Conservation (phyloP, 352 stramenopile genomes). For the Phytophthora tentaculata region DNA sequence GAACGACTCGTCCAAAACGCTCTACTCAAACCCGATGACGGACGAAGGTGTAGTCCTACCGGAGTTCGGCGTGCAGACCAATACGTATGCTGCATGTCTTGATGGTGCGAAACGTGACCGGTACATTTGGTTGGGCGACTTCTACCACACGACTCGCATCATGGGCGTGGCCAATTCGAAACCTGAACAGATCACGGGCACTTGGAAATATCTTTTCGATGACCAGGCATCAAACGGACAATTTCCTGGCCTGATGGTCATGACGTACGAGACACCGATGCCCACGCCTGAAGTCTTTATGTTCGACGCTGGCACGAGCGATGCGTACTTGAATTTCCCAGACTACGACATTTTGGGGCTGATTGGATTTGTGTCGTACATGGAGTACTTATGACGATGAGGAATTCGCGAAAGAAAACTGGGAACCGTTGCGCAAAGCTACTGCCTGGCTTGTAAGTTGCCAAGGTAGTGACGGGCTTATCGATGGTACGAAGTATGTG, state of each 20-base stretch:
- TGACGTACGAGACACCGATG: slow-evolving; percentile 31
- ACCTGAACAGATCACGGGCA: slow-evolving; percentile 26
- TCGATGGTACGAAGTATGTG: slow-evolving; percentile 24
- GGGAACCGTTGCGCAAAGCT: slow-evolving; percentile 27
- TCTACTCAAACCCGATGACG: slow-evolving; percentile 43
- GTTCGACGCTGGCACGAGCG: slow-evolving; percentile 25
- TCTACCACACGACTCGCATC: slow-evolving; percentile 41
- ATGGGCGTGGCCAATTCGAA: slow-evolving; percentile 8
- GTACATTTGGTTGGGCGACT: slow-evolving; percentile 44
- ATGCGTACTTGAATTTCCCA: slow-evolving; percentile 25
- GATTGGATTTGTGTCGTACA: slow-evolving; percentile 38
- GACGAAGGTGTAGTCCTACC: slow-evolving; percentile 28
- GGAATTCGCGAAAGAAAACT: slow-evolving; percentile 27
- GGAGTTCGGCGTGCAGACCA: slow-evolving; percentile 33
- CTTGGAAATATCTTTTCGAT: slow-evolving; percentile 32
- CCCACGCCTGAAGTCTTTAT: slow-evolving; percentile 35
- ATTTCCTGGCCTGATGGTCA: slow-evolving; percentile 21
- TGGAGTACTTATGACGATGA: slow-evolving; percentile 42
- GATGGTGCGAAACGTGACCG: slow-evolving; percentile 42
- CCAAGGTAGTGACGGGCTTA: slow-evolving; percentile 3
- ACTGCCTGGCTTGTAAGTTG: slow-evolving; percentile 24
- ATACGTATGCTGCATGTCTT: slow-evolving; percentile 33
- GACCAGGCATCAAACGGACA: slow-evolving; percentile 20
- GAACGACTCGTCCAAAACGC: slow-evolving; percentile 18
- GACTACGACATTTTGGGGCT: slow-evolving; percentile 43